Evolutionary conservation across 805 yeast species (phyloP), one percentile per base, ranked within the genome.

Genomic region (Geotrichum ghanense): DNA sequence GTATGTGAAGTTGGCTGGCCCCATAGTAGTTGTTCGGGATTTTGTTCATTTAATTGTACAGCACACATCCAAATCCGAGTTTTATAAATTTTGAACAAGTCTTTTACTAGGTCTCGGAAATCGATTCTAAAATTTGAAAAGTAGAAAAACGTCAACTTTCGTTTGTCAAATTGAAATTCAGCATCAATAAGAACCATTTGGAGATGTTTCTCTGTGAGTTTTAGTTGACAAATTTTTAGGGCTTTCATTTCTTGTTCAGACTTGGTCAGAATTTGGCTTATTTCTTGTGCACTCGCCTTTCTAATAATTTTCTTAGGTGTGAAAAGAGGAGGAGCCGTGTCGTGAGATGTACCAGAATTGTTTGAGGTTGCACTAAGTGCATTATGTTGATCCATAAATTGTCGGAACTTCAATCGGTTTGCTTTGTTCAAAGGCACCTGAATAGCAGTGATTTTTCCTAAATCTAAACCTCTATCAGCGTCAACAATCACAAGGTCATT

Each of bases 41-140:
- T 31, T n/a, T 31, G 37, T 19, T 31, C 37, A 31, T 31, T 31
- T 19, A 31, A 31, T 31, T 31, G 37, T 5, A 78, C 83, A 3
- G 87, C 86, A 64, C 90, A 83, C 92, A 84, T 82, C 94, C 94
- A 84, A 56, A 83, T 83, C 53, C 92, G 69, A 3, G 90, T 83
- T 65, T 83, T 83, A 70, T 81, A 83, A 44, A 79, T 74, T 50
- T 84, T 68, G 65, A 83, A 83, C 48, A 83, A 67, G 52, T 83
- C 92, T 42, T 83, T 72, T 6, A 83, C 88, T 60, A 83, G 71
- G 53, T 81, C 88, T 51, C 92, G 68, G 61, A 83, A 83, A 61
- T 84, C 94, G 47, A 84, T 81, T 52, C 94, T 69, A 52, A 76
- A 75, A 45, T 69, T 68, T 45, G 81, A 76, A n/a, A 60, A 57